These are phyloP conservation scores for Podospora australis DNA, from an alignment of 495 filamentous ascomycete species.

Conservation along the genomic window DNA sequence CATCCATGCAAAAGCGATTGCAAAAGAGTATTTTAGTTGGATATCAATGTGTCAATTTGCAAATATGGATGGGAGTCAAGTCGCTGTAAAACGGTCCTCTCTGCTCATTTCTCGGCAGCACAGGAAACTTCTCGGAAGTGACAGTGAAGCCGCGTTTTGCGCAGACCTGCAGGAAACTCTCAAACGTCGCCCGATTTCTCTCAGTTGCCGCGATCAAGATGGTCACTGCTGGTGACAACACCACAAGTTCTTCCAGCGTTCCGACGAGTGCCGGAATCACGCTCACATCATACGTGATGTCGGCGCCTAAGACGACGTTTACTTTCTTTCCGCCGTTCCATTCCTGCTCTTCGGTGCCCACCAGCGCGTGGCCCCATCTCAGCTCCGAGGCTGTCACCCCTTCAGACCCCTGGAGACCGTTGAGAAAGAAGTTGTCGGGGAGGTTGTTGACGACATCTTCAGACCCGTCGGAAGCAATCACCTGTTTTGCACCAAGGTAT, in stretches of 20 bases:
- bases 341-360: constrained; percentile 36
- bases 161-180: constrained; percentile 35
- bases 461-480: constrained; percentile 78
- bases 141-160: constrained; percentile 26
- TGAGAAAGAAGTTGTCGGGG: constrained; percentile 60
- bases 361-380: constrained; percentile 53
- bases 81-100: constrained; percentile 45
- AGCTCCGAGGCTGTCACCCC: constrained; percentile 44
- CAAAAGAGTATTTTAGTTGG: background rate
- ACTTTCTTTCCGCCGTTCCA: constrained; percentile 40
- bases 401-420: constrained; percentile 45
- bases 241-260: constrained; percentile 38
- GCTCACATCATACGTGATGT: constrained; percentile 45
- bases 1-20: background rate
- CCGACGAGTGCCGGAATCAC: constrained; percentile 39
- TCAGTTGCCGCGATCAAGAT: constrained; percentile 45
- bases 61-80: constrained; percentile 37
- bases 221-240: constrained; percentile 25
- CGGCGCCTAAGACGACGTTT: constrained; percentile 45
- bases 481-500: constrained; percentile 54
- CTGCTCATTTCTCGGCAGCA: constrained; percentile 30
- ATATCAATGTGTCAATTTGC: constrained; percentile 21
- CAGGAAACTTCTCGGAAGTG: constrained; percentile 27
- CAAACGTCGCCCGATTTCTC: constrained; percentile 41
- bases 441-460: constrained; percentile 63